Evolutionary conservation across 2,329 filamentous ascomycete genomes (phyloP).

Genomic region (Beauveria brongniartii): DNA sequence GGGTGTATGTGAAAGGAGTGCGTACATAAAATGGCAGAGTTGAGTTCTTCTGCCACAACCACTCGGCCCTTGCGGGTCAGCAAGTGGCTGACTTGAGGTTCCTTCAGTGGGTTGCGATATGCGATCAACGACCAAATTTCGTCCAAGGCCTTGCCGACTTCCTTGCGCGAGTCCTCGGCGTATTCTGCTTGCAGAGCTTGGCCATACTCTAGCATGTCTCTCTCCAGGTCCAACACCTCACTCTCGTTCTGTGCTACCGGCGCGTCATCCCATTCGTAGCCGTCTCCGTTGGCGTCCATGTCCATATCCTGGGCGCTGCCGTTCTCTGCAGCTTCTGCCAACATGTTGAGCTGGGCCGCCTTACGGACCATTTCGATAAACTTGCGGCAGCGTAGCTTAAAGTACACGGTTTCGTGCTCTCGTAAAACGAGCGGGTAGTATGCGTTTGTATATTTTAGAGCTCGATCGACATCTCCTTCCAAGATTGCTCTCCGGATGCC

Average conservation of each 20-base stretch:
- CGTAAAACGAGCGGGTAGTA: slow-evolving; percentile 76
- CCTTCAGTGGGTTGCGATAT: slow-evolving; percentile 72
- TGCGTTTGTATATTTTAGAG: slow-evolving; percentile 69
- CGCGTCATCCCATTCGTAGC: slow-evolving; percentile 41
- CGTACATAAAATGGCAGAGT: slow-evolving; percentile 84
- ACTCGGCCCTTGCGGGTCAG: slow-evolving; percentile 68
- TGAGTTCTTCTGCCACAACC: slow-evolving; percentile 83
- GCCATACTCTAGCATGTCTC: slow-evolving; percentile 70
- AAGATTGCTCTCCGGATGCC: slow-evolving; percentile 81
- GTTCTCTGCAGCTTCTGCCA: slow-evolving; percentile 31
- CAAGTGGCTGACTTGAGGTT: slow-evolving; percentile 65
- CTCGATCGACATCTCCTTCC: slow-evolving; percentile 85
- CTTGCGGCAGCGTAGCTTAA: slow-evolving; percentile 79
- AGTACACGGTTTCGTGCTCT: slow-evolving; percentile 76
- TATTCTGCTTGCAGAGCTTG: slow-evolving; percentile 73
- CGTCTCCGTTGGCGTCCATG: slow-evolving; percentile 46
- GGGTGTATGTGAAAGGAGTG: slow-evolving; percentile 14
- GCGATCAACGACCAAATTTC: slow-evolving; percentile 87
- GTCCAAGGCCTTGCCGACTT: slow-evolving; percentile 64
- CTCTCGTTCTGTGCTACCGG: slow-evolving; percentile 14
- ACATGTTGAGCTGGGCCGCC: slow-evolving; percentile 55
- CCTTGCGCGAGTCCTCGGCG: slow-evolving; percentile 57
- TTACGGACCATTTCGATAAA: slow-evolving; percentile 91
- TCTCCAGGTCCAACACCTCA: slow-evolving; percentile 43
- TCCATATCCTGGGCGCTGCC: slow-evolving; percentile 44